phyloP scores from a whole-genome alignment of 2,329 filamentous ascomycete genomes.

The Basipetospora chlamydospora region DNA sequence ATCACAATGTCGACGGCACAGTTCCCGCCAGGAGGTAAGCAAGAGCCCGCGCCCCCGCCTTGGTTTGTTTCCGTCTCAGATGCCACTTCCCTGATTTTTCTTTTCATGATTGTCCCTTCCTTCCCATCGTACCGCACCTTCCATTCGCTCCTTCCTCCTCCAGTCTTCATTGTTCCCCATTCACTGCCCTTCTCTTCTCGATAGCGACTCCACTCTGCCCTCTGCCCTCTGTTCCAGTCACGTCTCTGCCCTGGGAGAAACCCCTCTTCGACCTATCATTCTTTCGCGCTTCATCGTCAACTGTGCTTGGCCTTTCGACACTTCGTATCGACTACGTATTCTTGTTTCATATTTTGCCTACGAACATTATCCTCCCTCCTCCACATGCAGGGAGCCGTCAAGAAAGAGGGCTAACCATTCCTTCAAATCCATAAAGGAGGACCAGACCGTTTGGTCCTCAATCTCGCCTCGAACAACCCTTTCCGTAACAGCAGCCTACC shows the following conservation, averaged over 20 bases:
- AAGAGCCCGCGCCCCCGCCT: constrained; percentile 5
- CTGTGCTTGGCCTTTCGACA: too few species aligned
- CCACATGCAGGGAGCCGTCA: constrained; percentile 23
- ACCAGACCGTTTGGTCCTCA: constrained; percentile 38
- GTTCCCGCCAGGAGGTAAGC: constrained; percentile 12
- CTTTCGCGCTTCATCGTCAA: constrained; percentile 17
- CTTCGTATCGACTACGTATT: too few species aligned
- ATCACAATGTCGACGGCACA: constrained; percentile 10
- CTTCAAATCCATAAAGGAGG: constrained; percentile 9
- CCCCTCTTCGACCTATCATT: constrained; percentile 8
- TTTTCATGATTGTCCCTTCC: too few species aligned
- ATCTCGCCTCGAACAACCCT: constrained; percentile 70
- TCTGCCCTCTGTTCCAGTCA: too few species aligned
- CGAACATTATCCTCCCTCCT: constrained; percentile 13
- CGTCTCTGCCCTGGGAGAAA: too few species aligned
- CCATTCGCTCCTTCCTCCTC: too few species aligned
- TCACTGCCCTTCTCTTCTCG: too few species aligned
- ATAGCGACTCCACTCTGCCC: too few species aligned
- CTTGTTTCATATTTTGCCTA: constrained; percentile 30
- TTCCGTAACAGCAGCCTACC: constrained; percentile 61
- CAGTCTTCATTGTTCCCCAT: constrained; percentile 9
- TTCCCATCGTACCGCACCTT: too few species aligned
- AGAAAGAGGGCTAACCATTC: constrained; percentile 10
- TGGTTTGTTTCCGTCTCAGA: not conserved
- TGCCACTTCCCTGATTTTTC: constrained; percentile 1